Conservation (phyloP, 148 eudicot genomes). For the Rhododendron vialii region DNA sequence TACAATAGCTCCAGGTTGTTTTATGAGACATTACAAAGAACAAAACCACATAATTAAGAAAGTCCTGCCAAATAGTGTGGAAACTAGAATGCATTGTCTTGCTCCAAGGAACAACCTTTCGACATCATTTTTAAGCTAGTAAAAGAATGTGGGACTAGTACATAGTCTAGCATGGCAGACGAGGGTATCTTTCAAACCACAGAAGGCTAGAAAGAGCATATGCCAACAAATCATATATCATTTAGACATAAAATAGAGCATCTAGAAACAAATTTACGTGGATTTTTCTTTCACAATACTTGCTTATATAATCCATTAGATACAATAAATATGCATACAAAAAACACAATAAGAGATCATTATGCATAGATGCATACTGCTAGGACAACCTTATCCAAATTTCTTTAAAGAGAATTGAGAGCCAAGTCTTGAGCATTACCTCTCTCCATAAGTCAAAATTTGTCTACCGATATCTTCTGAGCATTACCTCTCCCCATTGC, state of each 20-base stretch:
- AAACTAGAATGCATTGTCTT: background rate
- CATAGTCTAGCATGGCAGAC: background rate
- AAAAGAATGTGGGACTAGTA: background rate
- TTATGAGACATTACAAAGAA: background rate
- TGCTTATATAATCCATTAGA: background rate
- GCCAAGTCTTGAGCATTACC: slow-evolving; percentile 33
- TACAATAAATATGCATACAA: background rate
- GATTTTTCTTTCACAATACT: background rate
- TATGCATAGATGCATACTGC: background rate
- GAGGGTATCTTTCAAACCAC: too few relatives aligned
- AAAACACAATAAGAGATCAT: background rate
- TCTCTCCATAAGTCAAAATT: slow-evolving; percentile 84
- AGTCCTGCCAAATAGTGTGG: background rate
- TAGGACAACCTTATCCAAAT: background rate
- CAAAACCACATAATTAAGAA: background rate
- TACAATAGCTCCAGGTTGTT: background rate
- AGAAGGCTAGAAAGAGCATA: too few relatives aligned
- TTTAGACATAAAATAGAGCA: background rate
- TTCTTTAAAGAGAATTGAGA: background rate
- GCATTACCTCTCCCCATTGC: too few relatives aligned
- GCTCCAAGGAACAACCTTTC: background rate
- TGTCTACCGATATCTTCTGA: slow-evolving; percentile 92
- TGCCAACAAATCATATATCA: too few relatives aligned
- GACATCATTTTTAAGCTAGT: too few relatives aligned
- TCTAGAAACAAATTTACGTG: background rate